Evolutionary conservation across 768 basidiomycete genomes (phyloP).

Genomic region (Fomitopsis pulvina): DNA sequence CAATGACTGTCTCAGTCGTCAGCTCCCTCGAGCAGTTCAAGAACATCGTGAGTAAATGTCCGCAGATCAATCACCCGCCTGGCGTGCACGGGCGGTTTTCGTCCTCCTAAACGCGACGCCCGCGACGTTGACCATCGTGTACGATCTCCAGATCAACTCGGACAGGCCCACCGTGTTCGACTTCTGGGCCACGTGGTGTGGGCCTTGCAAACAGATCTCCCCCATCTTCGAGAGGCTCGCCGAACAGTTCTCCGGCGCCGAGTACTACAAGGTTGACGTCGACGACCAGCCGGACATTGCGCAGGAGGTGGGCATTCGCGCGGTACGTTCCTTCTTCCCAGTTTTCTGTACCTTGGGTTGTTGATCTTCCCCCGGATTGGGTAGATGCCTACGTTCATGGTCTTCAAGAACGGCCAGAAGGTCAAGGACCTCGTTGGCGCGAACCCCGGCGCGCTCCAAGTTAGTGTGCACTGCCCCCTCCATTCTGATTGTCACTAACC

Average conservation of each 20-base stretch:
- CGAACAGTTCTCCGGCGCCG: constrained; percentile 28
- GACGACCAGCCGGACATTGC: constrained; percentile 50
- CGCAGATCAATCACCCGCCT: not conserved
- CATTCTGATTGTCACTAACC: not conserved
- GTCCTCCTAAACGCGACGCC: constrained; percentile 4
- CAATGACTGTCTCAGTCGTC: constrained; percentile 16
- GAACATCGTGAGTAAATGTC: constrained; percentile 32
- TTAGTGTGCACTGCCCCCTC: constrained; percentile 16
- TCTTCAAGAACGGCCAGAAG: constrained; percentile 32
- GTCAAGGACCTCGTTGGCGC: constrained; percentile 42
- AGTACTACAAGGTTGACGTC: constrained; percentile 72
- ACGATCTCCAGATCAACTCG: constrained; percentile 33
- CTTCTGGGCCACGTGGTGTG: constrained; percentile 78
- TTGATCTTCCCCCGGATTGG: constrained; percentile 26
- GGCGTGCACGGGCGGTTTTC: not conserved
- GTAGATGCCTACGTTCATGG: constrained; percentile 38
- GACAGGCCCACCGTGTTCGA: constrained; percentile 50
- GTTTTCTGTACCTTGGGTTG: constrained; percentile 38
- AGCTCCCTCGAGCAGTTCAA: constrained; percentile 18
- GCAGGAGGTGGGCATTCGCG: constrained; percentile 53
- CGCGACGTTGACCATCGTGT: constrained; percentile 10
- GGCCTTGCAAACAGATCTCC: constrained; percentile 60
- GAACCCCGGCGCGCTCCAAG: constrained; percentile 33
- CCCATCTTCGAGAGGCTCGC: constrained; percentile 61
- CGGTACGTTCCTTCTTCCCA: constrained; percentile 35